Evolutionary conservation across 495 filamentous ascomycete species (phyloP), one percentile per base, ranked within the genome.

Genomic region (Aspergillus cavernicola): DNA sequence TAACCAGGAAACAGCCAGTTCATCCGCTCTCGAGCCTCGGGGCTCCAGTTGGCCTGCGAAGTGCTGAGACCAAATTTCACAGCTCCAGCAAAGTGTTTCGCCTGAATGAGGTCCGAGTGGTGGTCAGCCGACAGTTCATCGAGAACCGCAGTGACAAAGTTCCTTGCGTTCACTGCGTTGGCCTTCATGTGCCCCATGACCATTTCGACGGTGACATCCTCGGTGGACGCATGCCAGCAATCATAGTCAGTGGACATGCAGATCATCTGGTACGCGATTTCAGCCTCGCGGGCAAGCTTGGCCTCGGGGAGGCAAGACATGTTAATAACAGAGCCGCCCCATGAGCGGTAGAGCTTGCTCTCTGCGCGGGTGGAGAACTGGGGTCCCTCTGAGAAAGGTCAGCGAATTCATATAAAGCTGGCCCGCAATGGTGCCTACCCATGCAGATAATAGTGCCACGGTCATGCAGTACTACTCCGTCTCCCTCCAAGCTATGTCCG

Each of bases 161-260:
- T 76, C 58, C 86, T 83, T 40, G 93, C 95, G 63, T 97, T 99
- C 55, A 81, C 75, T 38, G 86, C 77, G 68, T 99, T 99, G 49
- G 88, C 85, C 58, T 83, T 85, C 95, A 99, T 99, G 69, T 97
- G 86, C 38, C 82, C 87, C 86, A 97, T 92, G 12, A 99, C 95
- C 87, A 96, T 96, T 65, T 89, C 89, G 7, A 99, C 93, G 54
- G 88, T 91, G 29, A 99, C 93, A 50, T 81, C 83, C 35, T 85
- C 87, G 39, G 81, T 84, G 5, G 76, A 76, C 49, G 71, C 69
- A 65, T 88, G 87, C 93, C 93, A 97, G 81, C 92, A 96, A 70
- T 99, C 95, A 63, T 99, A 99, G 72, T 99, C 93, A 19, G 93
- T 99, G 23, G 87, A 85, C 95, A 99, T 99, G 78, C 92, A 97